phyloP scores from a whole-genome alignment of 2,329 filamentous ascomycete genomes.

The Huntiella abstrusa region DNA sequence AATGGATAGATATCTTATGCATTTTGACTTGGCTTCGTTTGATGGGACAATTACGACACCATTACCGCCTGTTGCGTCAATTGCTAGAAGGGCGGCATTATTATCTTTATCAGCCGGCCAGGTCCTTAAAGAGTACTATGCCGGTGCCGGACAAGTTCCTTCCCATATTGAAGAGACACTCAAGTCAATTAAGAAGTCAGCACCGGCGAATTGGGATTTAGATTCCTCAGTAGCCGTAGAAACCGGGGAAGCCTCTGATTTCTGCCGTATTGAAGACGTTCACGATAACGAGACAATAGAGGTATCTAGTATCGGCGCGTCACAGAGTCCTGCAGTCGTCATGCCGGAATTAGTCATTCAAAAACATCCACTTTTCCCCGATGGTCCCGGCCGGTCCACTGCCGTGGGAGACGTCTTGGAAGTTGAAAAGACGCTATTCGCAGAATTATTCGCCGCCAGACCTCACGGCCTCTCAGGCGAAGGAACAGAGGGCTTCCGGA shows the following conservation, averaged over 20 bases:
- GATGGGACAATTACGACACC: background rate
- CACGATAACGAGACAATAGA: slow-evolving; percentile 9
- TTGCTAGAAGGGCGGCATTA: slow-evolving; percentile 2
- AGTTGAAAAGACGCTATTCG: slow-evolving; percentile 11
- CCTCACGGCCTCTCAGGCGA: slow-evolving; percentile 5
- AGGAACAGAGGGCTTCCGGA: slow-evolving; percentile 13
- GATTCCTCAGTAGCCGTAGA: slow-evolving; percentile 5
- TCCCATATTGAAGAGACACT: slow-evolving; percentile 2
- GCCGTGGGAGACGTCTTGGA: slow-evolving; percentile 10
- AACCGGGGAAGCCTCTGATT: slow-evolving; percentile 6
- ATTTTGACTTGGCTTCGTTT: background rate
- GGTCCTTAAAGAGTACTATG: slow-evolving; percentile 5
- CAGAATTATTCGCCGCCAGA: slow-evolving; percentile 10
- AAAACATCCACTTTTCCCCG: slow-evolving; percentile 11
- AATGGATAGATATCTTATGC: background rate
- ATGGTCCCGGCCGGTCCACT: slow-evolving; percentile 8
- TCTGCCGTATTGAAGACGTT: slow-evolving; percentile 6
- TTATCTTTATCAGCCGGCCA: slow-evolving; percentile 6
- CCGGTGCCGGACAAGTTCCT: slow-evolving; percentile 2
- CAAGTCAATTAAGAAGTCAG: slow-evolving; percentile 4
- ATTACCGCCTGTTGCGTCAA: too few species aligned
- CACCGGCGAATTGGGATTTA: slow-evolving; percentile 8
- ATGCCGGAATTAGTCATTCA: slow-evolving; percentile 14
- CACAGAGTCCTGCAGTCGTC: slow-evolving; percentile 16
- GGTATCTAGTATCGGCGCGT: slow-evolving; percentile 7